Evolutionary conservation across 345 rosid species (phyloP).

Genomic region (Hypericum perforatum): DNA sequence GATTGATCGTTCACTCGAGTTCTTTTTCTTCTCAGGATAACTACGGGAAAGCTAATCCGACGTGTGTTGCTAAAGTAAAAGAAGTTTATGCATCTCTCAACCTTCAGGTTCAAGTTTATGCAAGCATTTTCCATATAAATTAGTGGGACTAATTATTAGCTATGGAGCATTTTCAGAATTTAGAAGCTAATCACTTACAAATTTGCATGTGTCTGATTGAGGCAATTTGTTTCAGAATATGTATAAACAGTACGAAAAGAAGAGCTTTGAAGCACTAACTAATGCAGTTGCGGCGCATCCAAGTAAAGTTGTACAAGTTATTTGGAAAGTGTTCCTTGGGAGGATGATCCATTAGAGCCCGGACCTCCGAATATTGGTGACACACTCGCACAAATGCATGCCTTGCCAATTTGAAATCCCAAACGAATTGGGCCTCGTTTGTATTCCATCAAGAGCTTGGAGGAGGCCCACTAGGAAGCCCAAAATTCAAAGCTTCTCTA

Average conservation of each 20-base stretch:
- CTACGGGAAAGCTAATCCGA: constrained; percentile 20
- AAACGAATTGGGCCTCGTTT: no score
- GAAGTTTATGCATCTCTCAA: constrained; percentile 10
- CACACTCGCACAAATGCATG: no score
- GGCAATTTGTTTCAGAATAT: constrained; percentile 9
- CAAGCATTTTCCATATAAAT: background rate
- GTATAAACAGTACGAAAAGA: constrained; percentile 15
- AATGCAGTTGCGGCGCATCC: constrained; percentile 13
- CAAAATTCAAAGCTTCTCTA: no score
- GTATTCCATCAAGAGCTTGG: no score
- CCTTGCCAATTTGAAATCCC: no score
- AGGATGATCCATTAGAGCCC: background rate
- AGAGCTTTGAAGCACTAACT: constrained; percentile 5
- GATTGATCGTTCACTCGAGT: background rate
- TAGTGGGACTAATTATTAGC: background rate
- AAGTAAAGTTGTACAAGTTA: constrained; percentile 10
- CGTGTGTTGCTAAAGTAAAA: constrained; percentile 19
- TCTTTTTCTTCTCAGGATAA: constrained; percentile 13
- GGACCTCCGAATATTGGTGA: no score
- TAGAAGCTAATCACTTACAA: background rate
- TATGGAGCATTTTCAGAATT: background rate
- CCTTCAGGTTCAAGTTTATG: constrained; percentile 17
- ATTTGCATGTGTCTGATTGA: no score
- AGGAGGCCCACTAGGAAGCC: no score
- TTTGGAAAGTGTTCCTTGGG: constrained; percentile 10